Evolutionary conservation across 306 rosid genomes (phyloP).

Genomic region (Leucaena leucocephala): DNA sequence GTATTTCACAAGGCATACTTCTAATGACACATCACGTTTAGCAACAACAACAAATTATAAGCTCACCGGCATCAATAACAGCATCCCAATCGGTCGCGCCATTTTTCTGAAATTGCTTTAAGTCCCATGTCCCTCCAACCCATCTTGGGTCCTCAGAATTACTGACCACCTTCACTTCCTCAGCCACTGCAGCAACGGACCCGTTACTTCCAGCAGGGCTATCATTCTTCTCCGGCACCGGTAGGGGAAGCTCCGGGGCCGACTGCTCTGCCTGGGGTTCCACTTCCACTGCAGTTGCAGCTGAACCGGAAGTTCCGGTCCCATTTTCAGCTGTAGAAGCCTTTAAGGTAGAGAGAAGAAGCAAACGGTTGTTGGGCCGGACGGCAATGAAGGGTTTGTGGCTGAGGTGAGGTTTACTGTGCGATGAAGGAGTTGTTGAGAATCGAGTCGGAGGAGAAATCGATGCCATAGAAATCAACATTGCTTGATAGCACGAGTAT

Average conservation of each 20-base stretch:
- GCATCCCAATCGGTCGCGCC: conserved; percentile 70
- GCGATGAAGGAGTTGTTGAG: conserved; percentile 42
- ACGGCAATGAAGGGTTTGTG: conserved; percentile 41
- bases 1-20: background rate
- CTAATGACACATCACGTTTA: background rate
- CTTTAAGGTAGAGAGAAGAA: conserved; percentile 24
- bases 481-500: background rate
- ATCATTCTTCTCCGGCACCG: conserved; percentile 35
- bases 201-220: conserved; percentile 49
- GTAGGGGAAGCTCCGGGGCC: conserved; percentile 32
- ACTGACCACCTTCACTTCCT: conserved; percentile 40
- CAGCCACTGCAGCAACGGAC: conserved; percentile 34
- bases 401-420: conserved; percentile 37
- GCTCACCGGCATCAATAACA: conserved; percentile 70
- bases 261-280: conserved; percentile 35
- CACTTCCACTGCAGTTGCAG: conserved; percentile 37
- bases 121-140: conserved; percentile 73
- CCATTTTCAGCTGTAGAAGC: conserved; percentile 54
- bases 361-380: conserved; percentile 36
- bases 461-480: conserved; percentile 53
- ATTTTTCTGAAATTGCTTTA: conserved; percentile 64
- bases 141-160: conserved; percentile 57
- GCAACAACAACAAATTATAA: conserved; percentile 31
- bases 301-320: conserved; percentile 39
- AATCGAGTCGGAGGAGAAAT: conserved; percentile 57